Conservation (phyloP, 345 rosid species). For the Cardiospermum halicacabum region DNA sequence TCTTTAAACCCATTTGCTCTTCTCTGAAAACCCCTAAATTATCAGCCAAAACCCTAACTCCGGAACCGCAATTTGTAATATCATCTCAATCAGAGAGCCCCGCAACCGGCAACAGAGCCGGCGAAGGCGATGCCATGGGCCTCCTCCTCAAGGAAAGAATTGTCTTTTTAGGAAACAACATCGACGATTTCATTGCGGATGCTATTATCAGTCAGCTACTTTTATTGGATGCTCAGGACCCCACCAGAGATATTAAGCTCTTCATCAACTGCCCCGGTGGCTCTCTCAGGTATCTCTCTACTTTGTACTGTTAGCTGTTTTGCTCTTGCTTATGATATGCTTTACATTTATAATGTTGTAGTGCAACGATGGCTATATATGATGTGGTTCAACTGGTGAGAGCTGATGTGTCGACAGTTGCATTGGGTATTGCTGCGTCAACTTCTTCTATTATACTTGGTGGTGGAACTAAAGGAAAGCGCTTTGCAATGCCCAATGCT, state of each 20-base stretch:
- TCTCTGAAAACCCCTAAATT: constrained; percentile 28
- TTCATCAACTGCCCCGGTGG: constrained; percentile 86
- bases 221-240: constrained; percentile 89
- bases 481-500: constrained; percentile 91
- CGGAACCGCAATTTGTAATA: constrained; percentile 2
- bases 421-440: constrained; percentile 85
- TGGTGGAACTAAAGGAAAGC: constrained; percentile 93
- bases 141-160: constrained; percentile 80
- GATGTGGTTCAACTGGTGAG: constrained; percentile 87
- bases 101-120: constrained; percentile 62
- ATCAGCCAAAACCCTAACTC: constrained; percentile 32
- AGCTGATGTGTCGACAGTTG: constrained; percentile 86
- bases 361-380: constrained; percentile 94
- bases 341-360: too few relatives aligned
- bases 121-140: constrained; percentile 81
- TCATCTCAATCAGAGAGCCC: constrained; percentile 49
- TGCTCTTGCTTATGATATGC: too few relatives aligned
- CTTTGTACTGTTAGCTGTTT: too few relatives aligned
- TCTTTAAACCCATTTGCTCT: constrained; percentile 20
- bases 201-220: constrained; percentile 79
- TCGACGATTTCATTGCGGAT: constrained; percentile 87
- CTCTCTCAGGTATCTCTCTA: constrained; percentile 58
- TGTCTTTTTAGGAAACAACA: constrained; percentile 66
- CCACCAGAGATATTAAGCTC: constrained; percentile 80
- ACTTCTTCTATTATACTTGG: constrained; percentile 92